Evolutionary conservation across 768 basidiomycete species (phyloP).

Genomic region (Inosperma sp.): DNA sequence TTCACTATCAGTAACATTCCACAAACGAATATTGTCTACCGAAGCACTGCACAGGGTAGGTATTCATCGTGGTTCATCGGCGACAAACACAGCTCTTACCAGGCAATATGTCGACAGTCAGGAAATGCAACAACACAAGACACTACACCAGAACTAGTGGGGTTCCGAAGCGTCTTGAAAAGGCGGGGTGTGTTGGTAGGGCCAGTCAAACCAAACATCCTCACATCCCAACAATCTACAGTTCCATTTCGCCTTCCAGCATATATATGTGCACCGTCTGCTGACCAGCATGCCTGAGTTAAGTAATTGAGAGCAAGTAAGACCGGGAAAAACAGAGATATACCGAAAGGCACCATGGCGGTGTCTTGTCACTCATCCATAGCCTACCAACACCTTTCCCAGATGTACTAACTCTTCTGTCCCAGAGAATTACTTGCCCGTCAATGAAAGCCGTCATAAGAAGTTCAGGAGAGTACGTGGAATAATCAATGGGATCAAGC

Average conservation of each 20-base stretch:
- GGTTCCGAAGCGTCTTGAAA: constrained; percentile 80
- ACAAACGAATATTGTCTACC: constrained; percentile 86
- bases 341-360: constrained; percentile 95
- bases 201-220: constrained; percentile 65
- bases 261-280: constrained; percentile 81
- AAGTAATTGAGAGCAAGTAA: neutral
- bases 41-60: constrained; percentile 58
- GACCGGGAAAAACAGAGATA: constrained; percentile 25
- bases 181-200: constrained; percentile 65
- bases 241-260: constrained; percentile 88
- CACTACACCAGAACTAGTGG: constrained; percentile 83
- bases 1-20: constrained; percentile 84
- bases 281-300: constrained; percentile 87
- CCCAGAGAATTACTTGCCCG: constrained; percentile 91
- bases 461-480: constrained; percentile 72
- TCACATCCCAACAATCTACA: constrained; percentile 92
- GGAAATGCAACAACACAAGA: constrained; percentile 90
- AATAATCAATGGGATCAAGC: constrained; percentile 55
- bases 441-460: constrained; percentile 88
- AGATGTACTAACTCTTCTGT: constrained; percentile 62
- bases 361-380: constrained; percentile 87
- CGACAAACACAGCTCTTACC: constrained; percentile 46
- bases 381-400: constrained; percentile 77
- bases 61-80: neutral
- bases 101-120: constrained; percentile 86